These are phyloP conservation scores for Eimeria praecox DNA, from an alignment of 169 alveolate species.

Conservation along the genomic window DNA sequence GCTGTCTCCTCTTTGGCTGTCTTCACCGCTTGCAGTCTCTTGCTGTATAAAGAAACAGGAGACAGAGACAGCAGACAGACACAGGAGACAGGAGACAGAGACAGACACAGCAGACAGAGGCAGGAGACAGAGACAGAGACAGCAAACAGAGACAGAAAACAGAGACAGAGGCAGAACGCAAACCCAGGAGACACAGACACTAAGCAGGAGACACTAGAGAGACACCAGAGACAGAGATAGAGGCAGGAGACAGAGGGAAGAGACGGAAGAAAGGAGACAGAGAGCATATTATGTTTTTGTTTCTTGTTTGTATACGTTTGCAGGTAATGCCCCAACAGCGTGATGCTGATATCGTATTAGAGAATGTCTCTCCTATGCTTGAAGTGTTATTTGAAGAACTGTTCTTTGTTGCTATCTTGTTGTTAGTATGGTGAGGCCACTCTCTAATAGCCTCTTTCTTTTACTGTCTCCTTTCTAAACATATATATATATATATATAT, in stretches of 20 bases:
- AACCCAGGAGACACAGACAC: too few species aligned
- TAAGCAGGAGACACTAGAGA: too few species aligned
- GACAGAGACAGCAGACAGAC: too few species aligned
- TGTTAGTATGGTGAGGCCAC: constrained; percentile 86
- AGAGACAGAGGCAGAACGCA: neutral
- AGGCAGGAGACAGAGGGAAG: neutral
- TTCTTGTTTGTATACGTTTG: neutral
- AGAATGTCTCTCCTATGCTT: constrained; percentile 86
- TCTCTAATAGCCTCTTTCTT: too few species aligned
- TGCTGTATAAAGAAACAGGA: neutral
- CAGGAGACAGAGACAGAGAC: too few species aligned
- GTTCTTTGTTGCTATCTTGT: constrained; percentile 87
- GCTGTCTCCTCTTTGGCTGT: neutral
- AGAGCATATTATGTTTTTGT: neutral
- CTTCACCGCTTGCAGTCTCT: too few species aligned
- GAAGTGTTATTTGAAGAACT: constrained; percentile 88
- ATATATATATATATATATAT: too few species aligned
- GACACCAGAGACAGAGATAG: neutral
- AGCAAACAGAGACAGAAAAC: neutral
- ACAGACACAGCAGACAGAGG: too few species aligned
- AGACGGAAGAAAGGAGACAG: neutral
- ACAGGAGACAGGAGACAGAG: neutral
- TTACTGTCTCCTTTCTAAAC: constrained; percentile 10
- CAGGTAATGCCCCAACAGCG: constrained; percentile 74
- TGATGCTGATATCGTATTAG: constrained; percentile 67